phyloP scores from a whole-genome alignment of 257 asterid genomes.

The Solanum bulbocastanum region DNA sequence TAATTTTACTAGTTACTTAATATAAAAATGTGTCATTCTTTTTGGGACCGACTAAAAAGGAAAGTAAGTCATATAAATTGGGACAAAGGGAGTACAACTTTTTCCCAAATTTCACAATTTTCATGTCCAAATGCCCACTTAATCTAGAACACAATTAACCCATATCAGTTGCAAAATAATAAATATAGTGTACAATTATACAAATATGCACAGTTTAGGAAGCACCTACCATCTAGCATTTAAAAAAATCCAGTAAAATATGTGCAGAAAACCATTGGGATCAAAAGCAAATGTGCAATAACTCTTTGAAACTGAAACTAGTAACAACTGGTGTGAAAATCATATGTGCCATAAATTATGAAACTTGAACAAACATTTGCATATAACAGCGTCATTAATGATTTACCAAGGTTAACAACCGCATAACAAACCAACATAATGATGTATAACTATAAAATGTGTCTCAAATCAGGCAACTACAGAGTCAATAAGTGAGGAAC shows the following conservation, averaged over 20 bases:
- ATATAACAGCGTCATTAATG: not conserved
- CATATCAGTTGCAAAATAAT: not conserved
- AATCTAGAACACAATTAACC: not conserved
- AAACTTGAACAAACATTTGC: not conserved
- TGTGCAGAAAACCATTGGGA: not conserved
- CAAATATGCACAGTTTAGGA: not conserved
- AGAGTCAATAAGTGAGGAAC: not conserved
- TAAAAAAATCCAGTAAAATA: not conserved
- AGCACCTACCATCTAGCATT: not conserved
- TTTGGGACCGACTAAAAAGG: no score
- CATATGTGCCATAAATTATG: not conserved
- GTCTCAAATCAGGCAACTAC: not conserved
- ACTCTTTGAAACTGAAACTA: not conserved
- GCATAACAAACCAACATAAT: not conserved
- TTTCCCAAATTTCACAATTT: not conserved
- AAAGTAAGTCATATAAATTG: no score
- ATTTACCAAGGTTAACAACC: not conserved
- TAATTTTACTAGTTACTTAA: no score
- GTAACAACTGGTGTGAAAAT: not conserved
- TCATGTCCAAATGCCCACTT: not conserved
- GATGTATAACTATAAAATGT: not conserved
- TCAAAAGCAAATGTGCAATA: not conserved
- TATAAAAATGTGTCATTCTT: no score
- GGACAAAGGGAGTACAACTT: not conserved
- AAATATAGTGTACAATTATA: not conserved